Evolutionary conservation across 108 stramenopile genomes (phyloP).

Genomic region (Nitzschia sp.): DNA sequence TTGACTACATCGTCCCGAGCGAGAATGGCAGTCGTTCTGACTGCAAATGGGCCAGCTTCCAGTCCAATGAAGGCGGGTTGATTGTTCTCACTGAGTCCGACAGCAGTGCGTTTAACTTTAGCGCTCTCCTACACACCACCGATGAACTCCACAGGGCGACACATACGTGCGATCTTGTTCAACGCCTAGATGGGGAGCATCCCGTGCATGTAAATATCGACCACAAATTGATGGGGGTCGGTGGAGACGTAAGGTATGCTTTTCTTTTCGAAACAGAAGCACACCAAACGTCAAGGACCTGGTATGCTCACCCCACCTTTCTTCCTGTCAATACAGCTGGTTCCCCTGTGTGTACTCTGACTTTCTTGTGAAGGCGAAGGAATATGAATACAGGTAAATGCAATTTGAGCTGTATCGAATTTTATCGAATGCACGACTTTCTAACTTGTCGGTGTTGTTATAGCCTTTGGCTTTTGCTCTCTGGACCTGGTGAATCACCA

Average conservation of each 20-base stretch:
- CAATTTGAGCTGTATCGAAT: neutral
- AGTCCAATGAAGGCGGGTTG: conserved; percentile 20
- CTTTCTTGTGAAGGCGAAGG: conserved; percentile 28
- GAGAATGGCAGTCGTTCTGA: conserved; percentile 58
- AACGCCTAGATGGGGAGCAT: conserved; percentile 31
- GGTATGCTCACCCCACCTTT: too few species aligned
- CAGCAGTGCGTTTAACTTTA: conserved; percentile 29
- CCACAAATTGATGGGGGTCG: conserved; percentile 57
- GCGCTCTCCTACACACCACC: conserved; percentile 40
- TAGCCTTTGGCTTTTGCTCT: neutral
- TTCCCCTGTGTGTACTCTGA: conserved; percentile 53
- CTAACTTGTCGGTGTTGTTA: neutral
- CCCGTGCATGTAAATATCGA: conserved; percentile 50
- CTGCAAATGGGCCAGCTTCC: conserved; percentile 44
- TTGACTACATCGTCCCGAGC: conserved; percentile 55
- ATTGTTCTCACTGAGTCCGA: conserved; percentile 3
- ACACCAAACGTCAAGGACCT: too few species aligned
- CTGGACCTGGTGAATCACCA: neutral
- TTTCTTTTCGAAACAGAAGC: too few species aligned
- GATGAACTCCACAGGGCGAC: conserved; percentile 41
- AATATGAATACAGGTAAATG: conserved; percentile 27
- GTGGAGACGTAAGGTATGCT: conserved; percentile 43
- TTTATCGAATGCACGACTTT: neutral
- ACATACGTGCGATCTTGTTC: conserved; percentile 48
- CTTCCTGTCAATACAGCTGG: too few species aligned